These are phyloP conservation scores for Leishmania major DNA, from an alignment of 208 protist genomes.

Conservation along the genomic window DNA sequence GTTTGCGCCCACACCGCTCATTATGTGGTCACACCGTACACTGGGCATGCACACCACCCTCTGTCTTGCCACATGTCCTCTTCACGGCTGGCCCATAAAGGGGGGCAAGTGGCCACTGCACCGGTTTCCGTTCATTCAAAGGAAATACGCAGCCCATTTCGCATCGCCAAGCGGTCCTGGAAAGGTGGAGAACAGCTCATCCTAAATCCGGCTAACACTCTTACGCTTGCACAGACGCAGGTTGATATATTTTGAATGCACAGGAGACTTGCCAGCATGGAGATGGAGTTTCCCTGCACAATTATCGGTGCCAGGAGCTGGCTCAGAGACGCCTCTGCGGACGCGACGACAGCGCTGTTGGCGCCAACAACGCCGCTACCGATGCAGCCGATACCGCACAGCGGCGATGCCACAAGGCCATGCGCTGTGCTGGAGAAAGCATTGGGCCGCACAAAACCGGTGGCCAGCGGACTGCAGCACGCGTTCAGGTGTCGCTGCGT, in stretches of 20 bases:
- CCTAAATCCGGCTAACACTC: conserved; percentile 76
- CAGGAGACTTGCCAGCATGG: conserved; percentile 47
- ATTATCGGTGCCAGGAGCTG: conserved; percentile 59
- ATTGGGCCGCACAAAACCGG: conserved; percentile 79
- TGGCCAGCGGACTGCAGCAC: conserved; percentile 71
- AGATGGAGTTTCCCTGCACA: conserved; percentile 41
- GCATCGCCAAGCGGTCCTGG: neutral
- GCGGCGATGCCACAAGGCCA: conserved; percentile 46
- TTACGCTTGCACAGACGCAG: conserved; percentile 86
- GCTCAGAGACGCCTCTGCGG: conserved; percentile 41
- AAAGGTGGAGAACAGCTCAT: neutral
- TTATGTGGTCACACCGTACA: neutral
- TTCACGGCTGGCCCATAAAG: neutral
- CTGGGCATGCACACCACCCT: neutral
- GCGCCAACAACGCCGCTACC: conserved; percentile 24
- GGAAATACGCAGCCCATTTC: neutral
- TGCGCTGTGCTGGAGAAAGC: conserved; percentile 44
- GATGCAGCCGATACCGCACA: conserved; percentile 36
- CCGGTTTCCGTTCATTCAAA: no score
- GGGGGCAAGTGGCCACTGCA: neutral
- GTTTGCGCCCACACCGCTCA: neutral
- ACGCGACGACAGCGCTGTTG: conserved; percentile 20
- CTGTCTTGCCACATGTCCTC: neutral
- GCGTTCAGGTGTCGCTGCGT: conserved; percentile 86
- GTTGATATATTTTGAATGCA: conserved; percentile 89